phyloP scores from a whole-genome alignment of 345 rosid species.

The Pseudoturritis turrita region DNA sequence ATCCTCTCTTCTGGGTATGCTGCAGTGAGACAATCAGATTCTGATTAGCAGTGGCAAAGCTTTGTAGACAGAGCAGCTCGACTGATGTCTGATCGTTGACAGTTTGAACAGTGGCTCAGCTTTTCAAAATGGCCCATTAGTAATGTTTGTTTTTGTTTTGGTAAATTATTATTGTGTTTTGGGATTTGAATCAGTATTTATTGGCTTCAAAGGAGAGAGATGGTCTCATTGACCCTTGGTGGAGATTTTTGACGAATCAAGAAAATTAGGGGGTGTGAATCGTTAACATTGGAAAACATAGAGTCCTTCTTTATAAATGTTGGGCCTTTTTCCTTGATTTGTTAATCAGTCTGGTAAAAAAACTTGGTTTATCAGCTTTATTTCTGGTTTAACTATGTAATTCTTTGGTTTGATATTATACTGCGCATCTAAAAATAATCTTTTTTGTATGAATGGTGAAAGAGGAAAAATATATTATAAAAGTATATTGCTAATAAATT shows the following conservation, averaged over 20 bases:
- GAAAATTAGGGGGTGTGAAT: background rate
- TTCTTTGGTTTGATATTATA: background rate
- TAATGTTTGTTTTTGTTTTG: background rate
- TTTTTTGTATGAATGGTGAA: background rate
- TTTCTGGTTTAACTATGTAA: background rate
- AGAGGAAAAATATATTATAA: background rate
- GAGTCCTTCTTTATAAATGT: background rate
- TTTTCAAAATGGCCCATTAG: background rate
- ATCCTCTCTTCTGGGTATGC: too few relatives aligned
- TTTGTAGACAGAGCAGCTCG: background rate
- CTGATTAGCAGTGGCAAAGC: background rate
- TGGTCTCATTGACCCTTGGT: too few relatives aligned
- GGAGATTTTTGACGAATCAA: background rate
- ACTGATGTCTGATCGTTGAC: slow-evolving; percentile 1
- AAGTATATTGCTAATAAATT: background rate
- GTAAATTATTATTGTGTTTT: background rate
- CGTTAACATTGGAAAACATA: background rate
- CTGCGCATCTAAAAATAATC: too few relatives aligned
- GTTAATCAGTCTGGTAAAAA: too few relatives aligned
- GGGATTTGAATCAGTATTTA: background rate
- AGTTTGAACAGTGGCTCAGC: background rate
- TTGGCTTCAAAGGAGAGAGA: background rate
- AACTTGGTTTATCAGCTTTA: background rate
- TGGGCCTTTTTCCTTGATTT: background rate
- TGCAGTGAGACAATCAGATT: too few relatives aligned